Percentiles rank a stretch among this genome's conserved stretches.
These are phyloP conservation scores for Spathaspora hagerdaliae DNA, from an alignment of 805 yeast species.

Conservation along the genomic window DNA sequence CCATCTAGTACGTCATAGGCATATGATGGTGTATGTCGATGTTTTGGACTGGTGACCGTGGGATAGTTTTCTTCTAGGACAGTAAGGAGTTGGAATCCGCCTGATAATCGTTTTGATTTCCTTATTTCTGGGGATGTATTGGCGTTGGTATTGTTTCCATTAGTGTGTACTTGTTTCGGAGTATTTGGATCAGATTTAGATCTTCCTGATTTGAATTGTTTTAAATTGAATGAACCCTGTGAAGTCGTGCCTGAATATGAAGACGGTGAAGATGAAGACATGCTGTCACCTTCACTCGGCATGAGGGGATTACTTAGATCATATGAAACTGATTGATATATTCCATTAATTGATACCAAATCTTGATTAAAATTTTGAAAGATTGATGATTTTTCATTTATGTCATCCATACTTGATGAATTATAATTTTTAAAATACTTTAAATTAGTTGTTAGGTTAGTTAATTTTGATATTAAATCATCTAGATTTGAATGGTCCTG, in stretches of 20 bases:
- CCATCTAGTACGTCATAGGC: background rate
- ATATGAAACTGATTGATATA: constrained; percentile 24
- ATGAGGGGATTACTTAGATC: constrained; percentile 20
- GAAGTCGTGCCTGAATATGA: constrained; percentile 6
- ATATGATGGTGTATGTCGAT: background rate
- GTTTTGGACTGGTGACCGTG: background rate
- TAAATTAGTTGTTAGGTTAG: constrained; percentile 30
- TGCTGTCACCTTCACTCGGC: background rate
- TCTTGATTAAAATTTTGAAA: constrained; percentile 34
- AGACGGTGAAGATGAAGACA: background rate
- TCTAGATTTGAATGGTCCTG: constrained; percentile 13
- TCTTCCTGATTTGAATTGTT: constrained; percentile 28
- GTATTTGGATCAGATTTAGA: background rate
- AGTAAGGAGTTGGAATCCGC: constrained; percentile 36
- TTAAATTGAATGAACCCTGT: constrained; percentile 21
- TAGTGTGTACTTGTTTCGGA: background rate
- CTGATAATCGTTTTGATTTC: constrained; percentile 26
- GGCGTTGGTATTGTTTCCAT: too few relatives aligned
- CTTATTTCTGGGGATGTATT: constrained; percentile 11
- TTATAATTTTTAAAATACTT: constrained; percentile 36
- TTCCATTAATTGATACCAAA: constrained; percentile 20
- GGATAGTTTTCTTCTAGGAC: constrained; percentile 28
- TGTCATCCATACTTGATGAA: constrained; percentile 30
- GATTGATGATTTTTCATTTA: constrained; percentile 32
- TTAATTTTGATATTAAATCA: constrained; percentile 26